These are phyloP conservation scores for Boletus insuetus DNA, from an alignment of 768 basidiomycete species.

Conservation along the genomic window DNA sequence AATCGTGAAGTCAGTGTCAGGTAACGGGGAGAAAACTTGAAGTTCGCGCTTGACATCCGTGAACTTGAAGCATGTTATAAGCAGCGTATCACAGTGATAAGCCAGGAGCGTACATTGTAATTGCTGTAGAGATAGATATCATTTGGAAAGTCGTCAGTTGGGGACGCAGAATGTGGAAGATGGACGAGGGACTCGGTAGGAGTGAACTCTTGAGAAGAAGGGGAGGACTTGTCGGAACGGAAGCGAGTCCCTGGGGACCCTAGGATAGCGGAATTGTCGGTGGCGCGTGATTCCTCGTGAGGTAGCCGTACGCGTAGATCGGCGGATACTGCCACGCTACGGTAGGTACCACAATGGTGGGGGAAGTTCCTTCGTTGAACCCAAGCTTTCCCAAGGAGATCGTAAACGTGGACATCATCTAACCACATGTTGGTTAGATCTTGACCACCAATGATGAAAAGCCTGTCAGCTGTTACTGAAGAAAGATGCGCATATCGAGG, in stretches of 20 bases:
- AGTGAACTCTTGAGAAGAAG: slow-evolving; percentile 48
- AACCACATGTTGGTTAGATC: slow-evolving; percentile 92
- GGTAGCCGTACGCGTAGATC: slow-evolving; percentile 63
- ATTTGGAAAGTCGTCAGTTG: slow-evolving; percentile 72
- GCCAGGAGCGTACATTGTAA: slow-evolving; percentile 69
- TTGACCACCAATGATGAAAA: slow-evolving; percentile 94
- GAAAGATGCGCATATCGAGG: slow-evolving; percentile 95
- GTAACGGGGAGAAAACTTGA: slow-evolving; percentile 83
- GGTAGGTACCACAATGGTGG: slow-evolving; percentile 95
- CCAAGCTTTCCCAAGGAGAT: slow-evolving; percentile 73
- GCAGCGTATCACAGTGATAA: not conserved
- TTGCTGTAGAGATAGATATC: slow-evolving; percentile 94
- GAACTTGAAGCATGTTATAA: slow-evolving; percentile 50
- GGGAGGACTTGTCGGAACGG: slow-evolving; percentile 43
- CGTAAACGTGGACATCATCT: slow-evolving; percentile 89
- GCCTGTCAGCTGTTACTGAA: slow-evolving; percentile 74
- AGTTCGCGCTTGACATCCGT: slow-evolving; percentile 95
- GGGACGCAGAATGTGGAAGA: slow-evolving; percentile 72
- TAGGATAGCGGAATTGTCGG: slow-evolving; percentile 40
- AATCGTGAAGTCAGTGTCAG: slow-evolving; percentile 72
- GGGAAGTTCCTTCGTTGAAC: slow-evolving; percentile 77
- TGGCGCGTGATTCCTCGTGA: slow-evolving; percentile 53
- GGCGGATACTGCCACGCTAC: slow-evolving; percentile 85
- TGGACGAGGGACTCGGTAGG: slow-evolving; percentile 60
- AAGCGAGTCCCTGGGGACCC: slow-evolving; percentile 62